Base-by-base conservation (phyloP, 495 filamentous ascomycete species). In the Aspergillus sparsus region DNA sequence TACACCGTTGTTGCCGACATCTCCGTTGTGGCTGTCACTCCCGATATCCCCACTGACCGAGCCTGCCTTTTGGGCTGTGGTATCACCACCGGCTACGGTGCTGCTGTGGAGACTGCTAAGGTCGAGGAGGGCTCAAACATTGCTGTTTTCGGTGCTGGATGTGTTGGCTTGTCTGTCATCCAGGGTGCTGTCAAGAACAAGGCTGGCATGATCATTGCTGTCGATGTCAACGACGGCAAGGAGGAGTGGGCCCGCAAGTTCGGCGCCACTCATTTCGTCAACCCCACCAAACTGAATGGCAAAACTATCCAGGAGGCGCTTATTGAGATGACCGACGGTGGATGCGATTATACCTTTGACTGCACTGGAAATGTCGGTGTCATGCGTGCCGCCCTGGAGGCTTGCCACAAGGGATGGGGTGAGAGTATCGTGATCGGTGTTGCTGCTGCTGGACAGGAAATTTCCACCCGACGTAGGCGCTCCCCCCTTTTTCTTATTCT, bases 1-100 rank as follows among this genome's bases (percentile, higher is more conserved):
- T 98, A 96, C 80, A 98, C 95, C 46, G 94, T 98, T 60, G 92
- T 98, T 11, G 93, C 94, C 73, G 94, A 98, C 72, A 98, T 98
- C 80, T 96, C 92, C 49, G 94, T 97, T 49, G 94, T 98, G 13
- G 89, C 92, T 50, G 92, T 98, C 64, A 95, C 91, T 52, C 83
- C 83, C 56, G 86, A 94, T 64, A 93, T 93, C n/a, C 87, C 91
- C 49, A 96, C 96, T 85, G 94, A 98, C 80, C 88, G 91, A 57
- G 93, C 93, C 16, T 98, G 94, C 73, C 81, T 98, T 70, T 83
- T 98, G 45, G 94, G 94, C 62, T 98, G 94, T 76, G 94, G 94
- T 72, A 98, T 98, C 80, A 98, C 94, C 21, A 98, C 94, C 44
- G 94, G 94, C 27, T 98, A 98, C 79, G 94, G 94, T 66, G 94